Base-by-base conservation (phyloP, 495 filamentous ascomycete species). In the Pyronema omphalodes region DNA sequence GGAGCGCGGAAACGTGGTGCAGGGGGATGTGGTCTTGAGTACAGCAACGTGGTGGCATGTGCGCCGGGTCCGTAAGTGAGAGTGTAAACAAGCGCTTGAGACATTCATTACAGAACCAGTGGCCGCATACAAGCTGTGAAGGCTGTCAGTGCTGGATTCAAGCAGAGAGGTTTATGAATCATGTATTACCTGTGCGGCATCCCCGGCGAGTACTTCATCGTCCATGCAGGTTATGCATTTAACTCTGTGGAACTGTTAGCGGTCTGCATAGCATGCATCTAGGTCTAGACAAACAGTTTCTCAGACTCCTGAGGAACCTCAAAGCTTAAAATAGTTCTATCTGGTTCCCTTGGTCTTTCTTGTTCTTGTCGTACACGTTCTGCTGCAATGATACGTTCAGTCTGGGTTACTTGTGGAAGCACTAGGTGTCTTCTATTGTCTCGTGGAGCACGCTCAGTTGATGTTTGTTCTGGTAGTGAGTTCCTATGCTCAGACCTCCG, bases 1-100 rank as follows among this genome's bases (percentile, higher is more conserved):
- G 86, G 53, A 89, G 67, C 33, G 71, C 71, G 18, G 84, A 81
- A n/a, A 88, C 85, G 58, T 83, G 74, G 57, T 79, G 78, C 14
- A 84, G 67, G 0, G 85, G 78, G 55, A 93, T 87, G 58, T 76
- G 75, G 37, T 84, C 77, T 17, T 72, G 52, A 3, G 76, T 81
- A 66, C 86, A 93, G 60, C 86, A 93, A 58, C 69, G 75, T 0
- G 86, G 86, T 7, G 86, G 83, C 83, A 89, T 88, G 60, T 81
- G 78, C 34, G 77, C 73, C 0, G 84, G 82, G 63, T 88, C 82
- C 37, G 72, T 80, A 54, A 86, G 69, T 15, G 84, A 87, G 37
- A 82, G 69, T 18, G 69, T 76, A 66, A 91, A 93, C 57, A 78
- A 74, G 15, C 79, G 76, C 60, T 76, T 77, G 18, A 93, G 69